Evolutionary conservation across 371 early-diverging fungal genomes (phyloP), one percentile per base, ranked within the genome.

Genomic region (Mucor saturninus): DNA sequence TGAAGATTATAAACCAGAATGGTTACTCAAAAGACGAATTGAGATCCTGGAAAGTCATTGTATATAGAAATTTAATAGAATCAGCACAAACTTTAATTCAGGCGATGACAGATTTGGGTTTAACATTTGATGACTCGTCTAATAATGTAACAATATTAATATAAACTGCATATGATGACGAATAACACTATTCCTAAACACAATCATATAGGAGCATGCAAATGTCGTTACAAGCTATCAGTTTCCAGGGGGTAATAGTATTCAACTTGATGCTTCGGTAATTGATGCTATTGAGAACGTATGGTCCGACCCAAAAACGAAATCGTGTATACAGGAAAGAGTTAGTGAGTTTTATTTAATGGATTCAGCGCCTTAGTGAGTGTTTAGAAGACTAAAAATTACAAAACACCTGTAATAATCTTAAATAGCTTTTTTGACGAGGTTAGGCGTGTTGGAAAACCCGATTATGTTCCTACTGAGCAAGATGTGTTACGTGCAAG

Each of bases 1-100:
- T 95, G 93, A 93, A 93, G 68, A 89, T 96, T 64, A 92, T 97
- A 63, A 91, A 95, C 76, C 93, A 92, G 65, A 83, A 86, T 31
- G 97, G 96, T 4, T 98, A 92, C 71, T 82, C 87, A 15, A 76
- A 83, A 57, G 87, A 88, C 38, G 97, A 97, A 64, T 80, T 93
- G n/a, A 72, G 76, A 43, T 72, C 85, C 39, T 95, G 86, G 82
- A 84, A 87, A 46, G 70, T 86, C 37, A 87, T 87, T 1, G 88
- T 97, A 45, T 87, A 90, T 68, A 83, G 87, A 62, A 97, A 95
- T 73, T 60, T 94, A 40, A 69, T 95, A 28, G 89, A 93, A 64
- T 92, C 89, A 50, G 85, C 85, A 29, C 86, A 85, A 49, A 74
- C 80, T 2, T 64, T 93, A n/a, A 68, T 89, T 2, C 66, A 76